Evolutionary conservation across 768 basidiomycete genomes (phyloP).

Genomic region (Udeniomyces megalosporus): DNA sequence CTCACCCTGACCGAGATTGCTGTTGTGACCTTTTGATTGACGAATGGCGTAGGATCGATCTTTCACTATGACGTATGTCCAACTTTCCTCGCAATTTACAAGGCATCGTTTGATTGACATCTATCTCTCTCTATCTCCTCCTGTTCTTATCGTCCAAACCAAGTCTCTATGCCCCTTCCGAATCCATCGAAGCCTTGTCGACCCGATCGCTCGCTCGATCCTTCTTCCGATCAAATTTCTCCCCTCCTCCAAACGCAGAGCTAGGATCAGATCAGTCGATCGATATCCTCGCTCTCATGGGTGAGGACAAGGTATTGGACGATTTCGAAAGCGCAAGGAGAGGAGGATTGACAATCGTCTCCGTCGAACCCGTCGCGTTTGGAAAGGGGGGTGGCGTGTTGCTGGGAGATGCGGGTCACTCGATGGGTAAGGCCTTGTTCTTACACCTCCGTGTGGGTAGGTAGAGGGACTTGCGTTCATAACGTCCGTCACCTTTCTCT

Average conservation of each 20-base stretch:
- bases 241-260: conserved; percentile 28
- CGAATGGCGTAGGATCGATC: conserved; percentile 57
- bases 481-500: not conserved
- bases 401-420: conserved; percentile 86
- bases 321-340: conserved; percentile 75
- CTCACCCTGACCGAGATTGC: too few species aligned
- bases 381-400: conserved; percentile 1
- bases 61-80: conserved; percentile 75
- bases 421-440: conserved; percentile 45
- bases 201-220: conserved; percentile 39
- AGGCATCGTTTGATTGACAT: too few species aligned
- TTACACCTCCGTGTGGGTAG: not conserved
- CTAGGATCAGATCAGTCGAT: conserved; percentile 48
- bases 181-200: conserved; percentile 38
- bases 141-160: not conserved
- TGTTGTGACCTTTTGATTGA: conserved; percentile 7
- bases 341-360: conserved; percentile 77
- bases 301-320: conserved; percentile 54
- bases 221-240: conserved; percentile 44
- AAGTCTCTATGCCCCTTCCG: conserved; percentile 8
- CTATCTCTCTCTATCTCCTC: not conserved
- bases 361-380: conserved; percentile 41
- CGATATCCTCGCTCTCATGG: conserved; percentile 66
- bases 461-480: conserved; percentile 31
- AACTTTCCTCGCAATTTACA: not conserved